Percentiles rank a stretch among this genome's conserved stretches.
Evolutionary conservation across 2,329 filamentous ascomycete genomes (phyloP).

Genomic region (Metarhizium anisopliae): DNA sequence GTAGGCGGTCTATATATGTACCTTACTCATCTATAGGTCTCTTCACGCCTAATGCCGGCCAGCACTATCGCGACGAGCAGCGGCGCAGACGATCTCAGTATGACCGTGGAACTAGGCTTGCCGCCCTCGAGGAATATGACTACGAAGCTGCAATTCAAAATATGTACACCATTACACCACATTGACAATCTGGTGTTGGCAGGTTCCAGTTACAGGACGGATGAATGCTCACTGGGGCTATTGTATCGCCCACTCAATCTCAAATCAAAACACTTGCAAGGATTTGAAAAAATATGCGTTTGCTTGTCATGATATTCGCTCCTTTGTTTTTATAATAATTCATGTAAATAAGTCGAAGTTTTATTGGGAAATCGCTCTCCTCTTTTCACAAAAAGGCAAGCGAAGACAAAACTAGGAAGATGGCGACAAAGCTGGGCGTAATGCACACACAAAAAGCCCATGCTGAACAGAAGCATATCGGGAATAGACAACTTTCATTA

Average conservation of each 20-base stretch:
- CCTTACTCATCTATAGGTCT: slow-evolving; percentile 44
- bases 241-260: neutral
- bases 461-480: neutral
- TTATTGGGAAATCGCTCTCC: neutral
- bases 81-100: slow-evolving; percentile 69
- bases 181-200: neutral
- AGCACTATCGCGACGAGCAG: slow-evolving; percentile 66
- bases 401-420: neutral
- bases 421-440: neutral
- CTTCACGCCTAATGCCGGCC: slow-evolving; percentile 70
- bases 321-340: neutral
- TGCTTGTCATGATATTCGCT: neutral
- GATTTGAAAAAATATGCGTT: neutral
- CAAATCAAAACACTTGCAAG: neutral
- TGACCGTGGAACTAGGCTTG: slow-evolving; percentile 70
- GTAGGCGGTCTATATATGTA: neutral
- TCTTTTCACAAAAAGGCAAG: neutral
- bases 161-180: slow-evolving; percentile 19
- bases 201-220: slow-evolving; percentile 4
- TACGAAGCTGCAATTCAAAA: slow-evolving; percentile 36
- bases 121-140: slow-evolving; percentile 55
- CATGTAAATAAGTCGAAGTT: neutral
- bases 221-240: neutral
- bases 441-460: neutral
- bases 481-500: neutral